phyloP scores from a whole-genome alignment of 2,329 filamentous ascomycete genomes.

The Trichoderma afroharzianum region DNA sequence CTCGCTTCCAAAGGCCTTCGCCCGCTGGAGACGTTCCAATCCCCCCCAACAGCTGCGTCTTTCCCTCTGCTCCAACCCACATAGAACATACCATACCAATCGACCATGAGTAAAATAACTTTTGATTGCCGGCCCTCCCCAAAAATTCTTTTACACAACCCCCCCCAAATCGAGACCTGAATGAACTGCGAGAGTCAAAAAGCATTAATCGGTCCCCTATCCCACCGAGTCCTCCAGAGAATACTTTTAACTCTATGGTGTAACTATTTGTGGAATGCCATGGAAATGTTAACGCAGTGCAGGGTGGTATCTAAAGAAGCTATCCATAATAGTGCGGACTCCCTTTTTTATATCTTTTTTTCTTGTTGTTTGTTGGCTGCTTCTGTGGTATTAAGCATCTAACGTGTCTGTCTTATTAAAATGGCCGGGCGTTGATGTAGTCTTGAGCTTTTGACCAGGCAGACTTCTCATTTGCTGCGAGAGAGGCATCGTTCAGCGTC shows the following conservation, averaged over 20 bases:
- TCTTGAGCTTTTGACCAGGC: conserved; percentile 54
- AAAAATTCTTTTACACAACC: not conserved
- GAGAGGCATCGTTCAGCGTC: conserved; percentile 46
- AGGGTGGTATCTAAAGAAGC: conserved; percentile 16
- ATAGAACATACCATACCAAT: not conserved
- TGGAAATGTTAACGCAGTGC: conserved; percentile 9
- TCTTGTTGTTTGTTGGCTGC: not conserved
- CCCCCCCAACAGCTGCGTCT: not conserved
- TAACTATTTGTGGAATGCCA: conserved; percentile 3
- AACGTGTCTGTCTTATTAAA: conserved; percentile 25
- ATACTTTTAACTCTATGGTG: conserved; percentile 12
- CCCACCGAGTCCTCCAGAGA: conserved; percentile 1
- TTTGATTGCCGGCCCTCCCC: not conserved
- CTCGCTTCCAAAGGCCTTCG: not conserved
- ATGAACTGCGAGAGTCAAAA: not conserved
- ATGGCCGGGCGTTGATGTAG: conserved; percentile 47
- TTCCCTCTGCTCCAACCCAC: not conserved
- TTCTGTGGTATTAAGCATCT: not conserved
- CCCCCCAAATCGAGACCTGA: not conserved
- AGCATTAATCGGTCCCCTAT: not conserved
- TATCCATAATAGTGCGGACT: conserved; percentile 15
- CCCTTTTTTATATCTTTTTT: not conserved
- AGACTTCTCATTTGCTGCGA: conserved; percentile 45
- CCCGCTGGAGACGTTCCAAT: not conserved
- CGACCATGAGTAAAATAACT: not conserved